Evolutionary conservation across 345 rosid genomes (phyloP).

Genomic region (Psidium friedrichsthalianum): DNA sequence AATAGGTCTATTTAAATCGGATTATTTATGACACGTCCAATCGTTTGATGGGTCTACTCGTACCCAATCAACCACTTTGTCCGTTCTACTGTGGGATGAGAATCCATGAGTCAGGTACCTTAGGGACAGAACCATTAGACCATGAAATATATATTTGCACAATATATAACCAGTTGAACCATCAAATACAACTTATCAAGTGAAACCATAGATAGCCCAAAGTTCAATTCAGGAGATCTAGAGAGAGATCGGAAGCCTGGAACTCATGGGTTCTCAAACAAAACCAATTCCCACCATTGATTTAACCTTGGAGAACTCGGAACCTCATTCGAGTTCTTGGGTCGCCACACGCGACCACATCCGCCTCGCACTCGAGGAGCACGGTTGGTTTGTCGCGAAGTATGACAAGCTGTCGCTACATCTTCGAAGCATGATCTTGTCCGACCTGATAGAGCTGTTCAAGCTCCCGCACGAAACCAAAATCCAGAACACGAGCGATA

Average conservation of each 20-base stretch:
- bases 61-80: background rate
- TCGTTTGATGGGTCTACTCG: too few species aligned
- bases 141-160: background rate
- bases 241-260: background rate
- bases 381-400: conserved; percentile 9
- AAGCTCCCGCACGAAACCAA: conserved; percentile 25
- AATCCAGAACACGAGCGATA: conserved; percentile 12
- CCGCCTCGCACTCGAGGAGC: conserved; percentile 10
- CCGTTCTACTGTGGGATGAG: background rate
- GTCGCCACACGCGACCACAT: conserved; percentile 3
- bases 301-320: conserved; percentile 5
- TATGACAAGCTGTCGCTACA: conserved; percentile 8
- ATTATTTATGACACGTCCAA: too few species aligned
- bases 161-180: background rate
- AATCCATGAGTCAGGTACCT: background rate
- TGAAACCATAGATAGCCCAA: background rate
- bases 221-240: background rate
- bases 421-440: conserved; percentile 5
- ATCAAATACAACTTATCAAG: background rate
- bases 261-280: conserved; percentile 16
- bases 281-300: conserved; percentile 17
- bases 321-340: conserved; percentile 14
- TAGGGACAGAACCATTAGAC: background rate
- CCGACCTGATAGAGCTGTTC: conserved; percentile 11
- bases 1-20: too few species aligned